These are phyloP conservation scores for Mangifera indica DNA, from an alignment of 345 rosid species.

Conservation along the genomic window DNA sequence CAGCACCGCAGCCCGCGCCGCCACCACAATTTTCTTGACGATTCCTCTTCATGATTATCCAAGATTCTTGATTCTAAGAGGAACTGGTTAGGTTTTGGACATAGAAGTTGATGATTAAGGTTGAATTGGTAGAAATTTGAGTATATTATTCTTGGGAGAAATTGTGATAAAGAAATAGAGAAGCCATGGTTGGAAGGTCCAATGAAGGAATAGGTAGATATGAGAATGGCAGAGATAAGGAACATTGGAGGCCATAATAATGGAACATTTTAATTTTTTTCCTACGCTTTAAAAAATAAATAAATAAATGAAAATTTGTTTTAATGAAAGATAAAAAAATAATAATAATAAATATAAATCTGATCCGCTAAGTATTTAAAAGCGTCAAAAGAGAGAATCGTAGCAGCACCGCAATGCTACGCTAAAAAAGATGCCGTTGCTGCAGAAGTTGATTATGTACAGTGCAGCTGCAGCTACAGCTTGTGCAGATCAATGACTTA, in stretches of 20 bases:
- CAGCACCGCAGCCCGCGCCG: slow-evolving; percentile 11
- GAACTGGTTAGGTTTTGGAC: slow-evolving; percentile 9
- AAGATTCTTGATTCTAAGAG: slow-evolving; percentile 10
- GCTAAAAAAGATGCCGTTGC: slow-evolving; percentile 21
- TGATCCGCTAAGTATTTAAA: slow-evolving; percentile 30
- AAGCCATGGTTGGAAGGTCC: slow-evolving; percentile 30
- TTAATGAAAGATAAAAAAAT: neutral
- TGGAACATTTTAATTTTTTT: slow-evolving; percentile 8
- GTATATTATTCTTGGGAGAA: neutral
- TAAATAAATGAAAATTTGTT: slow-evolving; percentile 1
- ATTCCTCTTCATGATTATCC: slow-evolving; percentile 55
- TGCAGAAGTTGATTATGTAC: slow-evolving; percentile 15
- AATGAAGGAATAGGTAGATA: slow-evolving; percentile 26
- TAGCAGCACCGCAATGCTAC: slow-evolving; percentile 54
- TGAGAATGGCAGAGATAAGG: slow-evolving; percentile 46
- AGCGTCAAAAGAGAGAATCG: slow-evolving; percentile 43
- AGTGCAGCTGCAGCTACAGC: neutral
- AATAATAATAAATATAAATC: slow-evolving; percentile 21
- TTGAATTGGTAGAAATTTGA: neutral
- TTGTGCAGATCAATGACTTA: neutral
- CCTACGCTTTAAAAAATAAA: neutral
- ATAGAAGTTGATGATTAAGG: slow-evolving; percentile 10
- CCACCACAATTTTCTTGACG: slow-evolving; percentile 30
- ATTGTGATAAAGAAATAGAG: neutral
- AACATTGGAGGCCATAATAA: slow-evolving; percentile 48